Percentiles rank a stretch among this genome's conserved stretches.
Conservation (phyloP, 345 rosid species). For the Citrus medica region DNA sequence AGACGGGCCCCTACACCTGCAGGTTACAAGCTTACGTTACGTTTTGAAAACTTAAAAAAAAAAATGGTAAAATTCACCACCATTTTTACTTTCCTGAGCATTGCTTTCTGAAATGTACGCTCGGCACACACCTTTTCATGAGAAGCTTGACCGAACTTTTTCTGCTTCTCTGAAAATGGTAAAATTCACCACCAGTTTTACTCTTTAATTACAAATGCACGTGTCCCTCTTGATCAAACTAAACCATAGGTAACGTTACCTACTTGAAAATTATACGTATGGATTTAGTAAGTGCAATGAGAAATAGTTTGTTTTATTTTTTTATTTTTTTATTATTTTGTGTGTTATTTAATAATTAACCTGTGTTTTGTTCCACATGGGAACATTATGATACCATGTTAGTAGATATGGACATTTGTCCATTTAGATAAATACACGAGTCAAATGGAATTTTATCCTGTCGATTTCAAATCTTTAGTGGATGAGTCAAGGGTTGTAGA, state of each 20-base stretch:
- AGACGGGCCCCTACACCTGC: constrained; percentile 21
- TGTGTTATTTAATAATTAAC: not conserved
- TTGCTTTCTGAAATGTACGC: not conserved
- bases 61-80: no score
- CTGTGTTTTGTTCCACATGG: constrained; percentile 22
- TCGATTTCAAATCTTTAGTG: constrained; percentile 35
- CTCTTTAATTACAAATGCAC: not conserved
- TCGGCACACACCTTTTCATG: constrained; percentile 28
- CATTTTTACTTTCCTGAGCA: not conserved
- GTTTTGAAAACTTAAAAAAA: not conserved
- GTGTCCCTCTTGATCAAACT: not conserved
- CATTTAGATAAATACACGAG: not conserved
- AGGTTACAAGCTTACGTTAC: not conserved
- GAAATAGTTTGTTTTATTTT: not conserved
- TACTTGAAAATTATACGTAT: not conserved
- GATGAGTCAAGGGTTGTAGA: constrained; percentile 55
- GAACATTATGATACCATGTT: constrained; percentile 29
- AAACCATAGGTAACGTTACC: not conserved
- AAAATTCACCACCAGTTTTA: constrained; percentile 3
- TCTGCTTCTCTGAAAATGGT: constrained; percentile 19
- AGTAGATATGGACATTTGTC: constrained; percentile 7
- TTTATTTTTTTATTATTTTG: not conserved
- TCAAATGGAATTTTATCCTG: constrained; percentile 27
- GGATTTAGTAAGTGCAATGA: not conserved
- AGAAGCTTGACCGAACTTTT: constrained; percentile 21